Conservation (phyloP, 2,329 filamentous ascomycete genomes). For the Cladosporium sp. region DNA sequence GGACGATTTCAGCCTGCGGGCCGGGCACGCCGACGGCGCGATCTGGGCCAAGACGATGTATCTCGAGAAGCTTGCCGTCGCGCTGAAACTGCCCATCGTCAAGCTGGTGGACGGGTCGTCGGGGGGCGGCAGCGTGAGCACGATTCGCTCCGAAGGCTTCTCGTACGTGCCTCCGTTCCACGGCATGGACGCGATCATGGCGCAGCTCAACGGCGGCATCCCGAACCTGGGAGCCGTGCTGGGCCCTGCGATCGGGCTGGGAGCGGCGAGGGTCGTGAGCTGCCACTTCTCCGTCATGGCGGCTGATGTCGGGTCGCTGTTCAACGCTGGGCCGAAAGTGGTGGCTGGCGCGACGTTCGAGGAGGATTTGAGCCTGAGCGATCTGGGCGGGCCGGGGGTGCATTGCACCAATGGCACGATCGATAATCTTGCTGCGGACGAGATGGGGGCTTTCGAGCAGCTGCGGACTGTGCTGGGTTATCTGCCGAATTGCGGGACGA, state of each 20-base stretch:
- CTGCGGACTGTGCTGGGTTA: slow-evolving; percentile 58
- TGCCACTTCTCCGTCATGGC: slow-evolving; percentile 69
- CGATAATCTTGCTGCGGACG: slow-evolving; percentile 62
- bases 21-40: slow-evolving; percentile 64
- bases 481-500: slow-evolving; percentile 58
- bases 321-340: slow-evolving; percentile 65
- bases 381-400: slow-evolving; percentile 61
- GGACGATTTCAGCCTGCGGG: slow-evolving; percentile 64
- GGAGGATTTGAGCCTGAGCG: slow-evolving; percentile 59
- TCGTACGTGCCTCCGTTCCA: slow-evolving; percentile 62
- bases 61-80: slow-evolving; percentile 61
- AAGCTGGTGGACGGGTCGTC: slow-evolving; percentile 66
- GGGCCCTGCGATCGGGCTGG: slow-evolving; percentile 64
- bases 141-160: slow-evolving; percentile 56
- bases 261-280: slow-evolving; percentile 60
- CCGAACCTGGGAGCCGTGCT: slow-evolving; percentile 64
- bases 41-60: slow-evolving; percentile 58
- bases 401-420: slow-evolving; percentile 68
- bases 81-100: slow-evolving; percentile 59
- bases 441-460: slow-evolving; percentile 63
- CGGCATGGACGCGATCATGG: slow-evolving; percentile 54
- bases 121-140: slow-evolving; percentile 63
- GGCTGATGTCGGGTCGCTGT: slow-evolving; percentile 60
- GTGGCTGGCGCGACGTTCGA: slow-evolving; percentile 64
- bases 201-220: slow-evolving; percentile 63